Base-by-base conservation (phyloP, 805 yeast genomes). In the Lipomyces yamanashiensis region DNA sequence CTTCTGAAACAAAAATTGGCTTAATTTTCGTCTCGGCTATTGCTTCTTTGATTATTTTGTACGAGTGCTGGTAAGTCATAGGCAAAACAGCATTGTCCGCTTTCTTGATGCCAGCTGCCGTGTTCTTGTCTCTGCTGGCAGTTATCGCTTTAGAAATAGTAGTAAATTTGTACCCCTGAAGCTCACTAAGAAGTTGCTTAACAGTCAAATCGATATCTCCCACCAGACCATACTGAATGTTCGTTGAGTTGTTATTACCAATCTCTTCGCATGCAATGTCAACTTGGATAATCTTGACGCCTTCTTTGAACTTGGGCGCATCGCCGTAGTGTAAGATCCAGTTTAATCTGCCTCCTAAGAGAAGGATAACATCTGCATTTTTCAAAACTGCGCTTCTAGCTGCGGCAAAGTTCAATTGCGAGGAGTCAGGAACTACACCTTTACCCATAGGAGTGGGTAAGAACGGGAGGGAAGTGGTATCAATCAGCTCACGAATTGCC, bases 361-460 rank as follows among this genome's bases (percentile, higher is more conserved):
- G 75, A 1, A 87, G 54, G 1, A 87, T 79, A 3, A 87, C 83
- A 70, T 87, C 90, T 0, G 90, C 84, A 7, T 74, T 67, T 64
- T 77, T 78, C 68, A 87, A 76, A 0, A 84, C 89, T n/a, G 78
- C 75, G 0, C 90, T 84, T 61, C 92, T 77, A 3, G 89, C 89
- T 1, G 89, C 84, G 0, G 88, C 82, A 13, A 85, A 79, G 67
- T 87, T 87, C 39, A 79, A 71, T 0, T 69, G 70, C 43, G 70
- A 63, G 2, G 74, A 67, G 71, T 87, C 92, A 2, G 83, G 77
- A 0, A 87, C 74, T 0, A 87, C 84, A 9, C 92, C 92, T 73
- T 87, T 87, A 0, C 89, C 92, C 92, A 87, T 87, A 2, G 92
- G 91, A 0, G 92, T 87, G 9, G 92, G 90, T 54, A 87, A 71